A percentile compares a stretch with the other conserved stretches of the same genome.
These are phyloP conservation scores for Deinandra increscens DNA, from an alignment of 129 eudicot genomes.

Conservation along the genomic window DNA sequence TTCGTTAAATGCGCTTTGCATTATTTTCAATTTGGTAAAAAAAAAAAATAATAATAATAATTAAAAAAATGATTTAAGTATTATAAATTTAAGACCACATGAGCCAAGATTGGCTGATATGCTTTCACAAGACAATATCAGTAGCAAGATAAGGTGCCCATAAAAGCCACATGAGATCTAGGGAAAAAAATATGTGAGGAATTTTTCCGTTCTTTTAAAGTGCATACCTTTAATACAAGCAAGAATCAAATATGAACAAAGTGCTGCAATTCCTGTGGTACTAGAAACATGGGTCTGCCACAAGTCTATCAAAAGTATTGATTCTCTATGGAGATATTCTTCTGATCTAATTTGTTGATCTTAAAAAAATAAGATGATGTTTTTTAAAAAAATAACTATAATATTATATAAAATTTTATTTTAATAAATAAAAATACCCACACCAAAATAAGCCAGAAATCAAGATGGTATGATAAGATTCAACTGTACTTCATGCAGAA, in stretches of 20 bases:
- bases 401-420: slow-evolving; percentile 6
- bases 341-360: slow-evolving; percentile 35
- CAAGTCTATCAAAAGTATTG: slow-evolving; percentile 39
- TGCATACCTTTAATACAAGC: slow-evolving; percentile 32
- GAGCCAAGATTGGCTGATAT: slow-evolving; percentile 21
- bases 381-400: slow-evolving; percentile 1
- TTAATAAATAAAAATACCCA: slow-evolving; percentile 18
- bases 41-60: not conserved
- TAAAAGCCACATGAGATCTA: slow-evolving; percentile 27
- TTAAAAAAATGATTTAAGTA: not conserved
- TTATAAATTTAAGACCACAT: not conserved
- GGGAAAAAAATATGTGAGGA: slow-evolving; percentile 19
- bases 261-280: slow-evolving; percentile 44
- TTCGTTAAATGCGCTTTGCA: no score
- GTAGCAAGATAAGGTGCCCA: slow-evolving; percentile 32
- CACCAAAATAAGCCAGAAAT: slow-evolving; percentile 22
- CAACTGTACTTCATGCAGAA: slow-evolving; percentile 34
- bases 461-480: slow-evolving; percentile 25
- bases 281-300: slow-evolving; percentile 37
- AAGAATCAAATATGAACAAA: slow-evolving; percentile 32
- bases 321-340: slow-evolving; percentile 37
- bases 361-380: slow-evolving; percentile 18
- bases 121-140: slow-evolving; percentile 30
- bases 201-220: slow-evolving; percentile 24
- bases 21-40: no score